Percentiles rank a stretch among this genome's conserved stretches.
These are phyloP conservation scores for barley (Hordeum vulgare) DNA, from an alignment of 176 grass and related monocot genomes.

Conservation along the genomic window DNA sequence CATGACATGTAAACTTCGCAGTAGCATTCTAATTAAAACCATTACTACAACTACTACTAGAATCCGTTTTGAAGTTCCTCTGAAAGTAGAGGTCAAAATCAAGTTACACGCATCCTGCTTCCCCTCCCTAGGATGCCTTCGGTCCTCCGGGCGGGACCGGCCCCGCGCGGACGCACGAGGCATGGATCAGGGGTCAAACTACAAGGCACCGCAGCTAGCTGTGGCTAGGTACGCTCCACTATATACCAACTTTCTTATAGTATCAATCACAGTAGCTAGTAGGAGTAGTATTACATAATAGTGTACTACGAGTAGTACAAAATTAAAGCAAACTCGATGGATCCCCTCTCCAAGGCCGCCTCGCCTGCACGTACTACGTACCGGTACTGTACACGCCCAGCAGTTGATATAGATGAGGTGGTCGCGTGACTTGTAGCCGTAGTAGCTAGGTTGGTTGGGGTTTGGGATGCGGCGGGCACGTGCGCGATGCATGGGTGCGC, in stretches of 20 bases:
- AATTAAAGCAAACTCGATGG: not conserved
- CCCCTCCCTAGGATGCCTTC: not conserved
- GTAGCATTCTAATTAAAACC: not conserved
- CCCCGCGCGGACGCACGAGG: conserved; percentile 25
- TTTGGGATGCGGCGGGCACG: conserved; percentile 21
- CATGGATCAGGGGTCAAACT: conserved; percentile 42
- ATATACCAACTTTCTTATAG: not conserved
- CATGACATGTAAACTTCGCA: not conserved
- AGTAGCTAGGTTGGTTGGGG: not conserved
- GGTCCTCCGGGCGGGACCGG: not conserved
- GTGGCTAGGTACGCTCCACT: not conserved
- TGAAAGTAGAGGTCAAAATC: not conserved
- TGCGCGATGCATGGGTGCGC: conserved; percentile 22
- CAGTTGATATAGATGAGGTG: not conserved
- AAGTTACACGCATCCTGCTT: not conserved
- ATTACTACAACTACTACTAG: not conserved
- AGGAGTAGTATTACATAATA: not conserved
- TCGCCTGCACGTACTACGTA: not conserved
- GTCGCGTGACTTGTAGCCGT: not conserved
- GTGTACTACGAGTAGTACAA: too few species aligned
- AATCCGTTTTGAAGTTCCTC: not conserved
- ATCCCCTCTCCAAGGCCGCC: not conserved
- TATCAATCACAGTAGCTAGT: not conserved
- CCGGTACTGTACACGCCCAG: not conserved
- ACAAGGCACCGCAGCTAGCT: not conserved